Conservation (phyloP, 192 early-diverging fungal genomes). For the Linnemannia exigua region DNA sequence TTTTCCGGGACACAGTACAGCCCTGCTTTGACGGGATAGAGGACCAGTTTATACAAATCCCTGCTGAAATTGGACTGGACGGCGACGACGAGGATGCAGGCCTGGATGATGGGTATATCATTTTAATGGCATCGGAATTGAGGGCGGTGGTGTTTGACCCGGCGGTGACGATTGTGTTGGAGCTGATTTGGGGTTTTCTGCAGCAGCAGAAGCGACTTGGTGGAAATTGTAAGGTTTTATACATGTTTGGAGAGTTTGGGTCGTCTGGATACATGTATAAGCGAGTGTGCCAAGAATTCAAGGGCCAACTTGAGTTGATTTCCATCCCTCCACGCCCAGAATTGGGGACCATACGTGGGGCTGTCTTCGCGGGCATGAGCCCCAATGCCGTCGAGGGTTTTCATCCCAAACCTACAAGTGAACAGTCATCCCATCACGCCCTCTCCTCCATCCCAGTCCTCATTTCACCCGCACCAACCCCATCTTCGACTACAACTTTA, state of each 20-base stretch:
- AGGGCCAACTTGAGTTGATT: constrained; percentile 52
- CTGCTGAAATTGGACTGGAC: constrained; percentile 49
- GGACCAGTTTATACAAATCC: constrained; percentile 58
- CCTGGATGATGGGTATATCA: constrained; percentile 57
- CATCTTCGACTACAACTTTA: too few relatives aligned
- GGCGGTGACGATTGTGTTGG: constrained; percentile 62
- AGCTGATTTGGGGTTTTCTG: constrained; percentile 61
- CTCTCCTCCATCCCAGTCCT: too few relatives aligned
- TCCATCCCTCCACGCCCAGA: constrained; percentile 64
- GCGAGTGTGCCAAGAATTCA: constrained; percentile 61
- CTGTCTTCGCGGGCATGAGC: too few relatives aligned
- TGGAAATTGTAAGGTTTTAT: constrained; percentile 60
- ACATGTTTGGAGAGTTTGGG: constrained; percentile 70
- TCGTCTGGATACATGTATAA: constrained; percentile 63
- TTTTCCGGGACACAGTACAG: constrained; percentile 62
- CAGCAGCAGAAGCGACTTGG: background rate
- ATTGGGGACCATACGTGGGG: too few relatives aligned
- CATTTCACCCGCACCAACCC: too few relatives aligned
- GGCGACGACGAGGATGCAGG: constrained; percentile 57
- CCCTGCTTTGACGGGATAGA: constrained; percentile 64
- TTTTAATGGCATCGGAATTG: constrained; percentile 53
- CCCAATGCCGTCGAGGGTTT: too few relatives aligned
- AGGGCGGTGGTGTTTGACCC: constrained; percentile 68
- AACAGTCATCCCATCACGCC: too few relatives aligned
- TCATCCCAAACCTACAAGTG: too few relatives aligned